These are phyloP conservation scores for Prunus salicina DNA, from an alignment of 306 rosid species.

Conservation along the genomic window DNA sequence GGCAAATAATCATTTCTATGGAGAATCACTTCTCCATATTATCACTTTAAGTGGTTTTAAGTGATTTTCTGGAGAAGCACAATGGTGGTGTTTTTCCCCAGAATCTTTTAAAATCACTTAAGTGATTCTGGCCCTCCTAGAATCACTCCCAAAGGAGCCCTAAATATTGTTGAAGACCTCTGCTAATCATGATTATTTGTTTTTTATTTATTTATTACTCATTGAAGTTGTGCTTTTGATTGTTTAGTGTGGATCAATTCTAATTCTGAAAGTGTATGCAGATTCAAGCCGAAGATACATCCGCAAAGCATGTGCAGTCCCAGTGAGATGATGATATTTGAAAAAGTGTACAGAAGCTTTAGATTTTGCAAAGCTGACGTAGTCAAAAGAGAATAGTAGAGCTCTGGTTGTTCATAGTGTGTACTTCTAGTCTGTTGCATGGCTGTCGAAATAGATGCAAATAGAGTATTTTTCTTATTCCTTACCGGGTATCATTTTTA, in stretches of 20 bases:
- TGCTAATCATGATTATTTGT: not conserved
- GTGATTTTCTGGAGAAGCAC: too few relatives aligned
- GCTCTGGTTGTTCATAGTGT: not conserved
- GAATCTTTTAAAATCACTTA: too few relatives aligned
- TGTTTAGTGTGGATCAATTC: not conserved
- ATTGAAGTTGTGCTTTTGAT: not conserved
- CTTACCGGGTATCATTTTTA: not conserved
- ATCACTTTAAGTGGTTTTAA: too few relatives aligned
- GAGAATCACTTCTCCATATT: too few relatives aligned
- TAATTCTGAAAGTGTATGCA: conserved; percentile 17
- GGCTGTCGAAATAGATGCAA: not conserved
- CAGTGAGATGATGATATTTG: not conserved
- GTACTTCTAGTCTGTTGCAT: not conserved
- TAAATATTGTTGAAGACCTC: not conserved
- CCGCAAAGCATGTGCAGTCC: not conserved
- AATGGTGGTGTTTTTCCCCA: too few relatives aligned
- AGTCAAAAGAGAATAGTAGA: conserved; percentile 13
- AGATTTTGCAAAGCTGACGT: not conserved
- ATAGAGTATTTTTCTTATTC: not conserved
- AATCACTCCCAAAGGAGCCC: too few relatives aligned
- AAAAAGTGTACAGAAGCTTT: conserved; percentile 16
- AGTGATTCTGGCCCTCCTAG: too few relatives aligned
- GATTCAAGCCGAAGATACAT: conserved; percentile 11
- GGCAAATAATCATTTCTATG: too few relatives aligned
- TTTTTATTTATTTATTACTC: not conserved